Evolutionary conservation across 2,329 filamentous ascomycete species (phyloP), one percentile per base, ranked within the genome.

Genomic region (Meredithiella fracta): DNA sequence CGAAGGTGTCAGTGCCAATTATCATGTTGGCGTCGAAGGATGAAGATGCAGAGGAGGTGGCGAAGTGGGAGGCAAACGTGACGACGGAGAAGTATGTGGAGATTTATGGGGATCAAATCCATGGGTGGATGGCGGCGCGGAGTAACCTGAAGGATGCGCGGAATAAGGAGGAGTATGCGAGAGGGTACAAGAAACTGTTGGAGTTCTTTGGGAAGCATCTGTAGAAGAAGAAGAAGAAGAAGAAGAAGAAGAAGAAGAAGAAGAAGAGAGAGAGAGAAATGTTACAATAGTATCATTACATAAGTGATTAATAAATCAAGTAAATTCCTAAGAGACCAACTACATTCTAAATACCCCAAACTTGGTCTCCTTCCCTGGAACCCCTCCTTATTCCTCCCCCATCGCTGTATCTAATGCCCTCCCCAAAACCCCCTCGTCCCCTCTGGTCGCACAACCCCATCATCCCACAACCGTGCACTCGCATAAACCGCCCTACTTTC

Each of bases 401-500:
- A 89, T 70, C 6, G 85, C 82, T 60, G 84, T 84, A 64, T 77
- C 76, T 60, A 91, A 67, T n/a, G 83, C 83, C 55, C 89, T 65
- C 0, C 83, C 86, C 2, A 91, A 73, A 60, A 84, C 49, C 74
- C 73, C 63, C 86, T 73, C 26, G 86, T 90, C 61, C 90, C 83
- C 60, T 83, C 79, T 0, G 86, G 86, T 1, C 82, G 83, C 53
- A 91, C 90, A 40, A 91, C 78, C 14, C 86, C 86, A 62, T 91
- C 86, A 63, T 91, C 79, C 92, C 92, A 98, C 63, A 97, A 69
- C 60, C 91, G 77, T 3, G 92, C 91, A 31, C 83, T 88, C 1
- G 88, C 92, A 68, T 89, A 97, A 0, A 85, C 80, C 0, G 88
- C 88, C 62, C 95, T 86, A 55, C 86, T 94, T 72, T 97, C 91